Conservation (phyloP, 441 rosid species). For the Populus trichocarpa region DNA sequence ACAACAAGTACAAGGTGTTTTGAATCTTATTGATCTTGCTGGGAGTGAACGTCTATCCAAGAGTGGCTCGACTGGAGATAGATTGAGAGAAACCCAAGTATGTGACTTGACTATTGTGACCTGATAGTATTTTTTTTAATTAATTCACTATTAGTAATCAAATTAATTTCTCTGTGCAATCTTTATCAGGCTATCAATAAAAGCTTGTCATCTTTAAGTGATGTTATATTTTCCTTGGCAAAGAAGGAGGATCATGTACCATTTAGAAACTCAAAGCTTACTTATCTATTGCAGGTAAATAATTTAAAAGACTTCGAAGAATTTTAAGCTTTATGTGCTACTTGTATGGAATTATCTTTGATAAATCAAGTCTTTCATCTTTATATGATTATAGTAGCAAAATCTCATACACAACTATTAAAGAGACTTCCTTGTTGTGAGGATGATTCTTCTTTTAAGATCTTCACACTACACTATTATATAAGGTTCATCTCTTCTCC, state of each 20-base stretch:
- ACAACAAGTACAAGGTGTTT: slow-evolving; percentile 90
- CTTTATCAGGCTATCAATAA: slow-evolving; percentile 80
- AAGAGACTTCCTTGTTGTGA: background rate
- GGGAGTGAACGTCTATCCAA: slow-evolving; percentile 93
- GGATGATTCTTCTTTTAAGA: background rate
- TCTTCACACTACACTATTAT: background rate
- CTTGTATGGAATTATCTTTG: background rate
- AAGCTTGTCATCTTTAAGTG: slow-evolving; percentile 83
- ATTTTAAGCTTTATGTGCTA: background rate
- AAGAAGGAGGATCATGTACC: slow-evolving; percentile 98
- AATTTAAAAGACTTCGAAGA: background rate
- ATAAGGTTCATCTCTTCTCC: background rate
- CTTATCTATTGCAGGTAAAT: slow-evolving; percentile 92
- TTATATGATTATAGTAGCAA: background rate
- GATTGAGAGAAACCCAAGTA: slow-evolving; percentile 76
- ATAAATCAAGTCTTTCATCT: background rate
- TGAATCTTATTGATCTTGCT: slow-evolving; percentile 93
- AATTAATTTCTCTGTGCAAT: background rate
- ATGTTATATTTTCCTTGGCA: slow-evolving; percentile 91
- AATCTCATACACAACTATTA: background rate
- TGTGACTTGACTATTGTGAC: background rate
- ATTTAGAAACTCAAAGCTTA: slow-evolving; percentile 91
- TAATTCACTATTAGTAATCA: background rate
- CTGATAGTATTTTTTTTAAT: background rate
- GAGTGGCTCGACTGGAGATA: slow-evolving; percentile 96